These are phyloP conservation scores for Macrophomina pseudophaseolina DNA, from an alignment of 2,329 filamentous ascomycete species.

Conservation along the genomic window DNA sequence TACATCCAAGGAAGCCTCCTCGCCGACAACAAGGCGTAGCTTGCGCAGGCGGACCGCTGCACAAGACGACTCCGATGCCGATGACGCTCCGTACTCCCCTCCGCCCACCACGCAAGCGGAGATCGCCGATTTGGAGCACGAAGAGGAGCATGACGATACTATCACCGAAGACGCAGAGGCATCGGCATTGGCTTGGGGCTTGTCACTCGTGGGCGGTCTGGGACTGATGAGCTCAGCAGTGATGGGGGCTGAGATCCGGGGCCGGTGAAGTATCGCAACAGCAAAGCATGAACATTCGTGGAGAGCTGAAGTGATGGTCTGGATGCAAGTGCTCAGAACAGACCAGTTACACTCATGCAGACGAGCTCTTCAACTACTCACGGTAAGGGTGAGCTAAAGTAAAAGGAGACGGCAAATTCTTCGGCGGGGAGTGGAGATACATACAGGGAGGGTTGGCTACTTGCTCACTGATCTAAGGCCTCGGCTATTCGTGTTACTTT, in stretches of 20 bases:
- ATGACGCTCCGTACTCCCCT: slow-evolving; percentile 21
- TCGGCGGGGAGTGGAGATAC: background rate
- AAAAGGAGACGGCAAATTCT: background rate
- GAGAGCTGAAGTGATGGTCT: no score
- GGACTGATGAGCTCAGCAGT: slow-evolving; percentile 40
- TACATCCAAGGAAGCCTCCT: slow-evolving; percentile 13
- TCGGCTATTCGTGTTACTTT: slow-evolving; percentile 6
- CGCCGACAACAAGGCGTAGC: slow-evolving; percentile 30
- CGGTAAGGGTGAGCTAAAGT: no score
- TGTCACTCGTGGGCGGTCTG: slow-evolving; percentile 42
- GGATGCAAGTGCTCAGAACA: no score
- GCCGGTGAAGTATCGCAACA: background rate
- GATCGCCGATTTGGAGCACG: slow-evolving; percentile 31
- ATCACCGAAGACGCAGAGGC: slow-evolving; percentile 41
- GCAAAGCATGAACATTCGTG: no score
- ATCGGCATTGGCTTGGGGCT: slow-evolving; percentile 41
- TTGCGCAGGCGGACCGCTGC: slow-evolving; percentile 21
- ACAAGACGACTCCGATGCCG: slow-evolving; percentile 22
- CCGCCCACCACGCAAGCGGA: background rate
- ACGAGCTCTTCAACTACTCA: no score
- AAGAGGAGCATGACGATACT: slow-evolving; percentile 34
- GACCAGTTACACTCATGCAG: no score
- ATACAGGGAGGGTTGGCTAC: background rate
- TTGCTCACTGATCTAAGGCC: background rate
- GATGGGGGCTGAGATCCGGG: slow-evolving; percentile 41